Evolutionary conservation across 2,329 filamentous ascomycete genomes (phyloP).

Genomic region (Kalmusia sp.): DNA sequence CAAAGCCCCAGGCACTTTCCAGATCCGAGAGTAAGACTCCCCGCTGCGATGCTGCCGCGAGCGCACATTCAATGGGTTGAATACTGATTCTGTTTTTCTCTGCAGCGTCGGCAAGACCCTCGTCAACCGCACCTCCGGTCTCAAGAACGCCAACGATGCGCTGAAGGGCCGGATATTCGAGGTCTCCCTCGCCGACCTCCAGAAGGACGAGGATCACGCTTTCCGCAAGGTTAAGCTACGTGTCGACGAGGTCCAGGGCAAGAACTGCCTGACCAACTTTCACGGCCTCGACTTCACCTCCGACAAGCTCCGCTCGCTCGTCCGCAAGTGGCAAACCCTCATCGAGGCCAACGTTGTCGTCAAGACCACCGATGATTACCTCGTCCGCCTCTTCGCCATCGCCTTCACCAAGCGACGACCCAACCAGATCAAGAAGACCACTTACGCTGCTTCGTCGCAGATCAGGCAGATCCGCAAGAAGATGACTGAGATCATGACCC

Average conservation of each 20-base stretch:
- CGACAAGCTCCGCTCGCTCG: conserved; percentile 98
- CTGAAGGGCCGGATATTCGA: conserved; percentile 99
- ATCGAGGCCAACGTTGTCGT: conserved; percentile 99
- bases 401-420: conserved; percentile 99
- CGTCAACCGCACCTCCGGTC: conserved; percentile 98
- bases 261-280: conserved; percentile 99
- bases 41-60: conserved; percentile 17
- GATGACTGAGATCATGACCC: conserved; percentile 99
- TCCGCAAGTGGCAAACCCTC: conserved; percentile 99
- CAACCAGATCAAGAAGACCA: conserved; percentile 99
- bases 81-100: conserved; percentile 35
- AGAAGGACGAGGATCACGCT: conserved; percentile 99
- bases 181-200: conserved; percentile 97
- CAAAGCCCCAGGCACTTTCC: conserved; percentile 97
- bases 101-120: conserved; percentile 98
- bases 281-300: conserved; percentile 99
- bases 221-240: conserved; percentile 99
- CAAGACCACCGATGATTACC: conserved; percentile 99
- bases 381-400: conserved; percentile 97
- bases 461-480: conserved; percentile 98
- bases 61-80: conserved; percentile 24
- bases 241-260: conserved; percentile 98
- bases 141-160: conserved; percentile 99
- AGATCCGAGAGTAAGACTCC: conserved; percentile 86
- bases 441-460: conserved; percentile 95